These are phyloP conservation scores for Cadophora sp. DNA, from an alignment of 2,329 filamentous ascomycete species.

Conservation along the genomic window DNA sequence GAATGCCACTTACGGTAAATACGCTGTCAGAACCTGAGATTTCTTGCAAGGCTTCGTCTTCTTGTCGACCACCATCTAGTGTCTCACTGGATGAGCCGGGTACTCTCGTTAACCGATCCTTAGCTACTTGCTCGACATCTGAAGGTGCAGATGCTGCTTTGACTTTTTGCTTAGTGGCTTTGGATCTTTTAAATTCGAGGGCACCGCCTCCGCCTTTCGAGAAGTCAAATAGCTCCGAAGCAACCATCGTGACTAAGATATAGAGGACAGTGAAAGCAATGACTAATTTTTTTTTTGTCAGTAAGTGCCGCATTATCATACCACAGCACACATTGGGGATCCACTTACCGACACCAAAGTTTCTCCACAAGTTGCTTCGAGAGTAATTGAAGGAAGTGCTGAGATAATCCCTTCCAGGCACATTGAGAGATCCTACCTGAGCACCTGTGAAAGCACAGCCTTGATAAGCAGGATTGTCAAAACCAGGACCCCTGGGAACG, in stretches of 20 bases:
- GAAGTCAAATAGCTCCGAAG: constrained; percentile 73
- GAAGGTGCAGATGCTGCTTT: constrained; percentile 49
- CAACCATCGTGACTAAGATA: constrained; percentile 72
- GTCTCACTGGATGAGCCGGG: constrained; percentile 43
- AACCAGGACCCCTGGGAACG: constrained; percentile 63
- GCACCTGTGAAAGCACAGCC: constrained; percentile 69
- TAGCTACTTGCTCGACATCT: constrained; percentile 60
- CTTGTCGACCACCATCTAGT: constrained; percentile 24
- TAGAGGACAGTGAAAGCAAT: constrained; percentile 80
- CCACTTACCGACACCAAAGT: constrained; percentile 59
- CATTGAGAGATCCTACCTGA: constrained; percentile 53
- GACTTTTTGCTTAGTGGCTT: constrained; percentile 60
- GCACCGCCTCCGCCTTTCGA: constrained; percentile 68
- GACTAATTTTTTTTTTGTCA: constrained; percentile 47
- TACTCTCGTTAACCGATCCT: constrained; percentile 35
- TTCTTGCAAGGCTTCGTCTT: constrained; percentile 51
- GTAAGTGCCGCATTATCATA: neutral
- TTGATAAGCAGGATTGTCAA: constrained; percentile 59
- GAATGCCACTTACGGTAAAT: no score
- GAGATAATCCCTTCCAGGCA: constrained; percentile 62
- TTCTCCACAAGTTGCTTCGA: constrained; percentile 66
- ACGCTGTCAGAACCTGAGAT: constrained; percentile 65
- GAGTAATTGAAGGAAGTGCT: constrained; percentile 61
- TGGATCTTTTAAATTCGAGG: constrained; percentile 74
- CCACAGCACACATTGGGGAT: neutral